These are phyloP conservation scores for Fusarium buxicola DNA, from an alignment of 2,329 filamentous ascomycete species.

Conservation along the genomic window DNA sequence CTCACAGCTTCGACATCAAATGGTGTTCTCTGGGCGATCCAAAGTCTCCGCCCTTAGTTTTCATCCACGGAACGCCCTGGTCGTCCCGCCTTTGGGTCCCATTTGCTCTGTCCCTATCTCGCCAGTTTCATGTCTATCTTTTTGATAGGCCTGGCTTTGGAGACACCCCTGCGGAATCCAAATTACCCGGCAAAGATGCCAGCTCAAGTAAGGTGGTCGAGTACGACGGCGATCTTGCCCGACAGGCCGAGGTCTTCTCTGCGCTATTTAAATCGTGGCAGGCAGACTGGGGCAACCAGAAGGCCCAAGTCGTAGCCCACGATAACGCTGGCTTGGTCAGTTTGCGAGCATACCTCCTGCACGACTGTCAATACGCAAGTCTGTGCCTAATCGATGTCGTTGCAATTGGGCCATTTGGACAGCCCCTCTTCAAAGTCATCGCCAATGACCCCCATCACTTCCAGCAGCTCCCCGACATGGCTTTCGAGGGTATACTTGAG, in stretches of 20 bases:
- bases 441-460: slow-evolving; percentile 52
- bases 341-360: slow-evolving; percentile 53
- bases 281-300: slow-evolving; percentile 35
- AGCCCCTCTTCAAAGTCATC: slow-evolving; percentile 57
- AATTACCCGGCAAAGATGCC: slow-evolving; percentile 14
- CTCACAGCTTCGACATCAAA: slow-evolving; percentile 46
- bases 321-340: slow-evolving; percentile 58
- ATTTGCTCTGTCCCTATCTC: slow-evolving; percentile 51
- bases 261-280: slow-evolving; percentile 53
- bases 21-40: slow-evolving; percentile 51
- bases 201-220: slow-evolving; percentile 30
- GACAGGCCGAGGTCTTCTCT: slow-evolving; percentile 53
- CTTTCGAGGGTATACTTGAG: slow-evolving; percentile 54
- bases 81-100: slow-evolving; percentile 55
- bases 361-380: slow-evolving; percentile 52
- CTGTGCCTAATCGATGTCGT: slow-evolving; percentile 59
- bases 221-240: slow-evolving; percentile 51
- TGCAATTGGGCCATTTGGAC: slow-evolving; percentile 55
- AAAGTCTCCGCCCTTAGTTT: slow-evolving; percentile 51
- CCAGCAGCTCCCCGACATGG: slow-evolving; percentile 46
- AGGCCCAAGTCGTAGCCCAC: slow-evolving; percentile 57
- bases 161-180: slow-evolving; percentile 47
- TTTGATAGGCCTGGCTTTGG: slow-evolving; percentile 61
- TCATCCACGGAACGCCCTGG: slow-evolving; percentile 62
- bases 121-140: slow-evolving; percentile 54